These are phyloP conservation scores for Backusella liffmaniae DNA, from an alignment of 192 early-diverging fungal genomes.

Conservation along the genomic window DNA sequence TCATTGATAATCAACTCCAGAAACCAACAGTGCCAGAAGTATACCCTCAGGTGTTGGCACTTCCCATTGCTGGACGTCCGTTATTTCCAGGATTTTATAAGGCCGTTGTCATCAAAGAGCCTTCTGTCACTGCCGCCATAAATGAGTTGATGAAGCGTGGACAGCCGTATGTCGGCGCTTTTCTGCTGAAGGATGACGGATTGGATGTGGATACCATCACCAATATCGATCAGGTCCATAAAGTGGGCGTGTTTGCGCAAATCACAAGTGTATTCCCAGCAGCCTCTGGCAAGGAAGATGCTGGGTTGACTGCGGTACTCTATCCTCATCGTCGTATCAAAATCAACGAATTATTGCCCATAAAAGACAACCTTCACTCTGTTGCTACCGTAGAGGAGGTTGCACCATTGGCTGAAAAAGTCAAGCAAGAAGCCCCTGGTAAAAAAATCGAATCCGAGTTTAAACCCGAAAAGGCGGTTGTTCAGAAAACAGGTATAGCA, in stretches of 20 bases:
- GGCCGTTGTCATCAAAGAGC: slow-evolving; percentile 95
- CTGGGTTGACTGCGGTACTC: slow-evolving; percentile 87
- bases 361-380: slow-evolving; percentile 21
- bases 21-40: slow-evolving; percentile 85
- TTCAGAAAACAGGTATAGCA: slow-evolving; percentile 10
- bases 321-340: slow-evolving; percentile 94
- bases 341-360: slow-evolving; percentile 65
- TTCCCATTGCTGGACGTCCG: slow-evolving; percentile 90
- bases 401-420: not conserved
- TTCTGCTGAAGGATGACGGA: slow-evolving; percentile 90
- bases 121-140: slow-evolving; percentile 87
- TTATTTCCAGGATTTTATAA: slow-evolving; percentile 99
- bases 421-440: not conserved
- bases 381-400: slow-evolving; percentile 18
- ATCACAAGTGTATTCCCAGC: slow-evolving; percentile 93
- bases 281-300: slow-evolving; percentile 57
- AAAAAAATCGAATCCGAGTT: slow-evolving; percentile 4
- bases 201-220: slow-evolving; percentile 82
- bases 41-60: slow-evolving; percentile 91
- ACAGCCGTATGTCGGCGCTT: slow-evolving; percentile 96
- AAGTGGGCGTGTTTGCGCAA: slow-evolving; percentile 94
- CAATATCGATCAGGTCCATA: slow-evolving; percentile 75
- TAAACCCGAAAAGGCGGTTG: not conserved
- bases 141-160: slow-evolving; percentile 88
- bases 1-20: slow-evolving; percentile 64